Conservation (phyloP, 768 basidiomycete species). For the Paxillus ammoniavirescens region DNA sequence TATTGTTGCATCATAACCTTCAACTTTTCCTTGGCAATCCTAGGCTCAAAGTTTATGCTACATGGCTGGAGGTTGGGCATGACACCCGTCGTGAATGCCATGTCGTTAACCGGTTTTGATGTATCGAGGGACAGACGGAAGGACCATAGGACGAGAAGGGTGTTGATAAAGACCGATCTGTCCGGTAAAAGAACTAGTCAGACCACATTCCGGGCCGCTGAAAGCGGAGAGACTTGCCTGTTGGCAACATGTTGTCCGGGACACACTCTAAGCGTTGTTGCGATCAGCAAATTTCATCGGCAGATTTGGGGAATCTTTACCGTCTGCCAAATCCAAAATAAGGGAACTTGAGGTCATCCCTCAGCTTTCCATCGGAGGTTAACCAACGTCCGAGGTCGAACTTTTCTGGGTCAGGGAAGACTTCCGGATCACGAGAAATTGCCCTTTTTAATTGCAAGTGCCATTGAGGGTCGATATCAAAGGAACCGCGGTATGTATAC, state of each 20-base stretch:
- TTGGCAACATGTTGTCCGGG: conserved; percentile 55
- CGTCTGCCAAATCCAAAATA: conserved; percentile 52
- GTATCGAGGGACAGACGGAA: conserved; percentile 51
- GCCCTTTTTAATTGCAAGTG: conserved; percentile 16
- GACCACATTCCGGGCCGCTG: background rate
- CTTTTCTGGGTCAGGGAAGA: conserved; percentile 35
- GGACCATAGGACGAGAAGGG: conserved; percentile 58
- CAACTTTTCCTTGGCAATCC: conserved; percentile 20
- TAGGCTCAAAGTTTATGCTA: conserved; percentile 49
- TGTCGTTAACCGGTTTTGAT: conserved; percentile 49
- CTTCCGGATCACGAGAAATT: conserved; percentile 36
- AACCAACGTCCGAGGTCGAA: conserved; percentile 38
- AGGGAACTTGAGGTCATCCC: conserved; percentile 46
- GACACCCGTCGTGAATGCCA: conserved; percentile 43
- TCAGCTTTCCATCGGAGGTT: conserved; percentile 21
- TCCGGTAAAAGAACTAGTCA: background rate
- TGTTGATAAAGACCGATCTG: conserved; percentile 61
- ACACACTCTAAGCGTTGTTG: conserved; percentile 41
- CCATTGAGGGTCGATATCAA: background rate
- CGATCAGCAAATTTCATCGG: background rate
- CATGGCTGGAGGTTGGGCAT: conserved; percentile 40
- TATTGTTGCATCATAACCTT: conserved; percentile 1
- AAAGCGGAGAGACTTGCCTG: conserved; percentile 27
- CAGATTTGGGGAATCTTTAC: conserved; percentile 10
- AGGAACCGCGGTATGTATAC: background rate